Base-by-base conservation (phyloP, 345 rosid genomes). In the Punica granatum region DNA sequence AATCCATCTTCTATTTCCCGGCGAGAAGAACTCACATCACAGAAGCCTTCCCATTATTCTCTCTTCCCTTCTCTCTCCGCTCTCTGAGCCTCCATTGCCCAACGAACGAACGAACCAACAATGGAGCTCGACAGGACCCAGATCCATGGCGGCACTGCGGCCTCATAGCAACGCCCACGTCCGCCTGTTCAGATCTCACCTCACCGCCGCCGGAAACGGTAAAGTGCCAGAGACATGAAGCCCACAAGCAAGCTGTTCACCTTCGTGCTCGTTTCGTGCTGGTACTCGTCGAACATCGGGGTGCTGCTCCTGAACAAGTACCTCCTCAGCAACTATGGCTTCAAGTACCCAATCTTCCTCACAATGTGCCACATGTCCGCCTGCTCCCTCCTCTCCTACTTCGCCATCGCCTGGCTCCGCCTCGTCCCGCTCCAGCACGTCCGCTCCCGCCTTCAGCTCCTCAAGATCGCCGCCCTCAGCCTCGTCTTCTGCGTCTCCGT, bases 281-380 rank as follows among this genome's bases (percentile, higher is more conserved):
- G 99, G 99, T 95, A 95, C 78, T 82, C 96, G 28, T 88, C 98
- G 3, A 95, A 95, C 87, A 95, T 95, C 70, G 98, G 99, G 28
- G 99, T 95, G 0, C 71, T 95, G 75, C 69, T 95, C 64, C 81
- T 95, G 30, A 95, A 92, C 88, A 95, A 95, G 84, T 95, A 92
- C 75, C 76, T 90, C 70, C 80, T 95, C 7, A 88, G 94, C 82
- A 92, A 92, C 72, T 95, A 92, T 36, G 99, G 98, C 6, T 95
- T 95, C 90, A 95, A 84, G 84, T 95, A 92, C 75, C 99, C 99
- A 69, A 92, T 95, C 81, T 95, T 95, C 75, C 81, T 95, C 67
- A 92, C 99, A 67, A 92, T 95, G 98, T 95, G 99, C 65, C 99
- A 95, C 86, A 95, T 95, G 99, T 90, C 96, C 23, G 98, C 99